Base-by-base conservation (phyloP, 1,139 yeast genomes). In the Yamadazyma conglobata region DNA sequence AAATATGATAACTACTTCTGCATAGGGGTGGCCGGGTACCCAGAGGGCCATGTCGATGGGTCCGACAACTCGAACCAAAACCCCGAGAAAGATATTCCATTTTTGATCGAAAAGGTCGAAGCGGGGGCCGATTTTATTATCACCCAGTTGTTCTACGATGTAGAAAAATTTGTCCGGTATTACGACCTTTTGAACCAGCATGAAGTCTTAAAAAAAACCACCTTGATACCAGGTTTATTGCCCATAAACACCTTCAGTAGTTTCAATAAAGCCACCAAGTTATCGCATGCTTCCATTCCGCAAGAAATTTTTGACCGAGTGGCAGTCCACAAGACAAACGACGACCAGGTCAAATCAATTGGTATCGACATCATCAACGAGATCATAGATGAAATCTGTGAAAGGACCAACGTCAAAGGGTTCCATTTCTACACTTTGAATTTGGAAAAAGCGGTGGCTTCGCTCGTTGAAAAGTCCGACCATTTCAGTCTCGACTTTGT, bases 21-120 rank as follows among this genome's bases (percentile, higher is more conserved):
- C 50, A 67, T 88, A 38, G 96, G 96, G 30, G 96, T 88, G 6
- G 96, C 95, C 3, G 95, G 91, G 1, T 89, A 89, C 55, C 96
- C 96, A 6, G 96, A 91, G 51, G 99, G 99, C 15, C 97, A 91
- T 58, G 88, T 85, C 25, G 94, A 86, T 39, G 87, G 89, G 12
- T 72, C 85, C 6, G 85, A 78, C 41, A 65, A 60, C 31, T 58
- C 74, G 5, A 61, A 64, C 24, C 95, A 86, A 53, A 72, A 75
- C 46, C 78, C 79, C 1, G 49, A 52, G 17, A 68, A 70, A 30
- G 96, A 88, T 54, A 52, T 87, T 31, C 87, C 89, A 5, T 67
- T 83, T 54, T 86, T 89, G 58, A 47, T 60, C 27, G 70, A 64
- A 36, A 68, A 68, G 42, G 58, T 69, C n/a, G 54, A 58, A 35